Conservation (phyloP, 805 yeast species). For the Zygoascus flipseniorum region DNA sequence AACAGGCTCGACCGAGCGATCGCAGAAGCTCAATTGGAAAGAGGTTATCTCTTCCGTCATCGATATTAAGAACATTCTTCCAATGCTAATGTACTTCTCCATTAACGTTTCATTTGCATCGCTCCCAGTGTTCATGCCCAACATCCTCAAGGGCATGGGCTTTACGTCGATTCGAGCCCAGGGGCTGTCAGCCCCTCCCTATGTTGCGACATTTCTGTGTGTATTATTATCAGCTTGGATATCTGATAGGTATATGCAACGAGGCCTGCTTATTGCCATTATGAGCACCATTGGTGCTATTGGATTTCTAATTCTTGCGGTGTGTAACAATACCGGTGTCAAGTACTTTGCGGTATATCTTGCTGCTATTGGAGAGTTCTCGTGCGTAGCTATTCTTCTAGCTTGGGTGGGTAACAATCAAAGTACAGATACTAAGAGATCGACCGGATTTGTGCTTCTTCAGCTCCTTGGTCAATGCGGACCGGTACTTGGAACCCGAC, state of each 20-base stretch:
- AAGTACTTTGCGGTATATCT: conserved; percentile 25
- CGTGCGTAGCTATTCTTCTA: conserved; percentile 20
- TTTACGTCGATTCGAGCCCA: conserved; percentile 35
- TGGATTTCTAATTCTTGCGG: conserved; percentile 21
- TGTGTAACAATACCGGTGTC: conserved; percentile 17
- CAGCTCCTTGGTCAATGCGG: conserved; percentile 28
- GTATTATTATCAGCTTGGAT: conserved; percentile 37
- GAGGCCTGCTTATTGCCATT: conserved; percentile 17
- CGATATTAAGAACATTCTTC: conserved; percentile 13
- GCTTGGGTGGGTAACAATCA: conserved; percentile 26
- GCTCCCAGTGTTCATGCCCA: conserved; percentile 41
- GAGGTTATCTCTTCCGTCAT: conserved; percentile 7
- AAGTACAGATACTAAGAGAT: conserved; percentile 23
- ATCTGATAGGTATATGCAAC: conserved; percentile 32
- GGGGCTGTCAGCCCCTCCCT: conserved; percentile 42
- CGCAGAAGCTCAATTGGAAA: conserved; percentile 4
- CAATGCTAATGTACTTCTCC: conserved; percentile 20
- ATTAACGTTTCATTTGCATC: conserved; percentile 27
- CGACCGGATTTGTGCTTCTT: conserved; percentile 23
- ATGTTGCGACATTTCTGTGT: conserved; percentile 30
- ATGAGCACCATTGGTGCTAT: conserved; percentile 12
- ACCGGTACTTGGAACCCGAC: conserved; percentile 25
- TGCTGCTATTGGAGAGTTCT: conserved; percentile 21
- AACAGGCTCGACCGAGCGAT: conserved; percentile 7
- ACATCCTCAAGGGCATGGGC: conserved; percentile 37